These are phyloP conservation scores for Kluyveromyces lactis DNA, from an alignment of 805 yeast genomes.

Conservation along the genomic window DNA sequence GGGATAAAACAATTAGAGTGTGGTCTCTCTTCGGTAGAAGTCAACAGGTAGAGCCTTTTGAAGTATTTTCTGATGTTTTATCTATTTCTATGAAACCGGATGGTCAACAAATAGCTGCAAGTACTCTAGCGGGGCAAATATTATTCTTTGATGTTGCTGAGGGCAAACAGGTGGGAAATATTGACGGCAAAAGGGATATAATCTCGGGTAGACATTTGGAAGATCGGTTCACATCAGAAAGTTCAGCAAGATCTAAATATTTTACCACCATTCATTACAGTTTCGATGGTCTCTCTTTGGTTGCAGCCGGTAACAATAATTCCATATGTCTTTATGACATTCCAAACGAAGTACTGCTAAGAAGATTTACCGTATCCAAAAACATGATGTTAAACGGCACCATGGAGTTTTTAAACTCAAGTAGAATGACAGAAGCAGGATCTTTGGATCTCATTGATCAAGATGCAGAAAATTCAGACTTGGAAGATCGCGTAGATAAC, in stretches of 20 bases:
- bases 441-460: slow-evolving; percentile 73
- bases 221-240: slow-evolving; percentile 74
- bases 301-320: slow-evolving; percentile 92
- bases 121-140: slow-evolving; percentile 83
- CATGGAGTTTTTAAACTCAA: slow-evolving; percentile 64
- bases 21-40: slow-evolving; percentile 90
- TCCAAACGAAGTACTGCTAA: slow-evolving; percentile 76
- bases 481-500: slow-evolving; percentile 70
- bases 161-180: slow-evolving; percentile 71
- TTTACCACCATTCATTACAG: slow-evolving; percentile 78
- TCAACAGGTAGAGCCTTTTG: slow-evolving; percentile 85
- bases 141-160: slow-evolving; percentile 74
- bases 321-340: slow-evolving; percentile 88
- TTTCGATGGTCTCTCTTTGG: slow-evolving; percentile 78
- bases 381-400: slow-evolving; percentile 94
- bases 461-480: slow-evolving; percentile 78
- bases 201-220: slow-evolving; percentile 72
- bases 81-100: slow-evolving; percentile 84
- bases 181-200: slow-evolving; percentile 85
- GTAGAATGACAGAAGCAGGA: slow-evolving; percentile 81
- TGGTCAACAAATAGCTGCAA: slow-evolving; percentile 81
- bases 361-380: slow-evolving; percentile 73
- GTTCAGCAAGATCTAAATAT: slow-evolving; percentile 75
- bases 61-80: slow-evolving; percentile 74
- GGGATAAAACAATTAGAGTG: slow-evolving; percentile 91